Evolutionary conservation across 768 basidiomycete genomes (phyloP).

Genomic region (Suillus decipiens): DNA sequence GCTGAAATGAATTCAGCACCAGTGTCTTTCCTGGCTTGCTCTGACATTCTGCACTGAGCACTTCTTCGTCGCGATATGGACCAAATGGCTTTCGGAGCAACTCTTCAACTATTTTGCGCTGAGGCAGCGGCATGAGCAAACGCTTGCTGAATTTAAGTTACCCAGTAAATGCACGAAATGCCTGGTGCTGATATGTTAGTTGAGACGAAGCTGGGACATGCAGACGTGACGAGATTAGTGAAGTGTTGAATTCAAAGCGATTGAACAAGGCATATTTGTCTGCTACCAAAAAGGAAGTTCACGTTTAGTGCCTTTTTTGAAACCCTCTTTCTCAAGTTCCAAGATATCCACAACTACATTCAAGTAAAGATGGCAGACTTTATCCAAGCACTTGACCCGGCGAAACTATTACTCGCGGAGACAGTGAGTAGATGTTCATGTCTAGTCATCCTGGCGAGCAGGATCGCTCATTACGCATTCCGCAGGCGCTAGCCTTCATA

Average conservation of each 20-base stretch:
- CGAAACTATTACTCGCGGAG: conserved; percentile 63
- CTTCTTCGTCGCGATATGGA: conserved; percentile 30
- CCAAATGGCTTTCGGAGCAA: conserved; percentile 30
- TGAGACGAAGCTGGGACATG: not conserved
- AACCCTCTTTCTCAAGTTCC: not conserved
- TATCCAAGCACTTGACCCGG: conserved; percentile 68
- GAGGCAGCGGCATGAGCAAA: not conserved
- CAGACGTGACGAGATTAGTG: not conserved
- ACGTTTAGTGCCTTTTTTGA: not conserved
- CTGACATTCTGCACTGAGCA: conserved; percentile 26
- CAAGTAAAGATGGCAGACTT: conserved; percentile 55
- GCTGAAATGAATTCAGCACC: conserved; percentile 31
- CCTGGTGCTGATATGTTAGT: not conserved
- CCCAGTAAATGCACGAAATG: not conserved
- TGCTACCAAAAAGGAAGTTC: not conserved
- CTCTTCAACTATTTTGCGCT: conserved; percentile 20
- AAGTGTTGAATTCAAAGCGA: not conserved
- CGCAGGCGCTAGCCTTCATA: conserved; percentile 62
- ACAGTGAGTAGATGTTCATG: conserved; percentile 46
- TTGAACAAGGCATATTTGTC: not conserved
- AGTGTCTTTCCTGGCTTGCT: conserved; percentile 15
- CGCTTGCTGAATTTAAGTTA: not conserved
- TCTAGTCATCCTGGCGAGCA: not conserved
- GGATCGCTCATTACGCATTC: conserved; percentile 4
- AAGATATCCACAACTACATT: not conserved